Evolutionary conservation across 208 protist genomes (phyloP).

Genomic region (Acanthamoeba healyi): DNA sequence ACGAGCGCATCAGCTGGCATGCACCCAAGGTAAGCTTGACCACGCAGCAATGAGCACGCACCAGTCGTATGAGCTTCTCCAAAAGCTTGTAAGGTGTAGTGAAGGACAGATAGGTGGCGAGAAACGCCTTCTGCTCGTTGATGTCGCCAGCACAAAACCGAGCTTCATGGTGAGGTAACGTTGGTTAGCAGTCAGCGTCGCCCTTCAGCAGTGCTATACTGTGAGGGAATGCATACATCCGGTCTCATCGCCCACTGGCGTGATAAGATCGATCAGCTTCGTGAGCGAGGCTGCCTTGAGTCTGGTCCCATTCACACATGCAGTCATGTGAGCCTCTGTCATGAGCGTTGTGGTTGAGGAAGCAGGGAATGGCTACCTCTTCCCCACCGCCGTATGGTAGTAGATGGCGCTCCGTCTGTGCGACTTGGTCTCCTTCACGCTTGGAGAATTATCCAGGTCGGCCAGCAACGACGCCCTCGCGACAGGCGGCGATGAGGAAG

Average conservation of each 20-base stretch:
- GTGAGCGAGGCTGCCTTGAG: conserved; percentile 31
- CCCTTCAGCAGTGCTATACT: not conserved
- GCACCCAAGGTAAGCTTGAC: too few species aligned
- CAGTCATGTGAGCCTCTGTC: not conserved
- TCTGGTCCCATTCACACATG: not conserved
- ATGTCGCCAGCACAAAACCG: conserved; percentile 22
- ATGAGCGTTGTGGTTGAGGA: not conserved
- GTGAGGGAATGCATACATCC: not conserved
- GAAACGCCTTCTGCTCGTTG: conserved; percentile 59
- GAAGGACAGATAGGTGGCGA: conserved; percentile 58
- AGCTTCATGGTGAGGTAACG: not conserved
- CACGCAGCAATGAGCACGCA: not conserved
- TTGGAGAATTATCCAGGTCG: not conserved
- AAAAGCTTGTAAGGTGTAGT: conserved; percentile 28
- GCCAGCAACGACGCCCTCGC: not conserved
- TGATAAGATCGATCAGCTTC: conserved; percentile 17
- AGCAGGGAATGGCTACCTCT: not conserved
- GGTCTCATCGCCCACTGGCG: not conserved
- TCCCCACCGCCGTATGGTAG: not conserved
- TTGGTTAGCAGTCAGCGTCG: not conserved
- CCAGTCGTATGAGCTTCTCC: conserved; percentile 33
- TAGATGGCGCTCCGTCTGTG: not conserved
- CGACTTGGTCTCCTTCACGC: not conserved
- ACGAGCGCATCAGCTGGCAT: not conserved
- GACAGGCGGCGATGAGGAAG: not conserved